phyloP scores from a whole-genome alignment of 2,329 filamentous ascomycete genomes.

The Xylariaceae sp. region DNA sequence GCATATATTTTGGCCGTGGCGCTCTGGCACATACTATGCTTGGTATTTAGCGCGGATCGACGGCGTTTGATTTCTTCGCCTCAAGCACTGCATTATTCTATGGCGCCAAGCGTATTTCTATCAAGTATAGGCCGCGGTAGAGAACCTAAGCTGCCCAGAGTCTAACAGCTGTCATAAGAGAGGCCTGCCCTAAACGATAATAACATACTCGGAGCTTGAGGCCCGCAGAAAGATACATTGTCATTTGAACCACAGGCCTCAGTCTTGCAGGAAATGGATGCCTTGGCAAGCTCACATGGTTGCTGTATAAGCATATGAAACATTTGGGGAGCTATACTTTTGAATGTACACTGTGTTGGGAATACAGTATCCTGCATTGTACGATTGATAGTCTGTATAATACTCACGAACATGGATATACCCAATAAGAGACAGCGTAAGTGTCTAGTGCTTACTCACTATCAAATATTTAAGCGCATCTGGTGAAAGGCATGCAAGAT shows the following conservation, averaged over 20 bases:
- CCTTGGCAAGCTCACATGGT: not conserved
- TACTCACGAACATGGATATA: slow-evolving; percentile 14
- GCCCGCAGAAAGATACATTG: not conserved
- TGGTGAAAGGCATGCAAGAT: no score
- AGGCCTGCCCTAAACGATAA: not conserved
- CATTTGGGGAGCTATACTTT: slow-evolving; percentile 22
- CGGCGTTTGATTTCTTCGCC: not conserved
- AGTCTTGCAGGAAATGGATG: not conserved
- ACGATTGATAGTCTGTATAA: slow-evolving; percentile 23
- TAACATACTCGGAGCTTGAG: not conserved
- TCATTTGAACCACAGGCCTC: not conserved
- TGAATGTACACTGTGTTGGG: slow-evolving; percentile 11
- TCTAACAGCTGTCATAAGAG: no score
- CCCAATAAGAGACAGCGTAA: not conserved
- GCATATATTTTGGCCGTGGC: slow-evolving; percentile 8
- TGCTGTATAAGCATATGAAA: slow-evolving; percentile 15
- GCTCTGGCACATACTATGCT: slow-evolving; percentile 7
- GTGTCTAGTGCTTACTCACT: not conserved
- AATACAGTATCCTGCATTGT: slow-evolving; percentile 18
- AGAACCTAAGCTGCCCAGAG: not conserved
- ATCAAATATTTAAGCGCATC: no score
- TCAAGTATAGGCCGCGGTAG: not conserved
- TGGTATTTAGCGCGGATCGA: slow-evolving; percentile 12
- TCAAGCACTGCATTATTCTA: slow-evolving; percentile 1
- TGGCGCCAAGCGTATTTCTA: not conserved